Conservation (phyloP, 2,329 filamentous ascomycete species). For the Helotiales sp. region DNA sequence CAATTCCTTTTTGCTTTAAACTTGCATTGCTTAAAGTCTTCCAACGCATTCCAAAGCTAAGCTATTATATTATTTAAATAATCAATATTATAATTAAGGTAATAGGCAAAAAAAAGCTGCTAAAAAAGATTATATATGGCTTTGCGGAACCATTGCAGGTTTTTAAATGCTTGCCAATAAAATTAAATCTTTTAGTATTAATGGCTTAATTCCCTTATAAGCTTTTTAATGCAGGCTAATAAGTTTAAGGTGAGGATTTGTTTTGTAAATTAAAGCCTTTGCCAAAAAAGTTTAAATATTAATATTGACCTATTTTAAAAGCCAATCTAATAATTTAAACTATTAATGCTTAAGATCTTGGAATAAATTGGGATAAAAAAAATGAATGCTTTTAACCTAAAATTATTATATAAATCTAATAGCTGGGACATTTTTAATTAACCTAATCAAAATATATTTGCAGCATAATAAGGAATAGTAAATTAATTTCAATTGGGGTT, state of each 20-base stretch:
- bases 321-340: conserved; percentile 26
- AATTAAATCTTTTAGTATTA: conserved; percentile 28
- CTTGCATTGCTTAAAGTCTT: conserved; percentile 25
- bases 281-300: conserved; percentile 22
- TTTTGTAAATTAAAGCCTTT: conserved; percentile 26
- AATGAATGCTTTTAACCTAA: not conserved
- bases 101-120: conserved; percentile 26
- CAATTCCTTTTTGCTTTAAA: conserved; percentile 26
- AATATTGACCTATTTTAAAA: conserved; percentile 25
- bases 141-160: conserved; percentile 30
- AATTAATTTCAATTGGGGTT: not conserved
- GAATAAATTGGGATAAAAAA: conserved; percentile 9
- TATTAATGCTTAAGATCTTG: conserved; percentile 21
- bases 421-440: conserved; percentile 11
- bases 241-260: conserved; percentile 15
- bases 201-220: conserved; percentile 27
- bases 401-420: not conserved
- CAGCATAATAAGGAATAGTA: not conserved
- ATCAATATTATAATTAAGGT: conserved; percentile 17
- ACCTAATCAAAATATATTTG: not conserved
- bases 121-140: conserved; percentile 27
- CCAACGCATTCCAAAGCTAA: conserved; percentile 25
- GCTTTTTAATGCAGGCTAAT: conserved; percentile 26
- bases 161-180: conserved; percentile 29
- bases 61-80: conserved; percentile 20